Base-by-base conservation (phyloP, 495 filamentous ascomycete genomes). In the Daldinia caldariorum region DNA sequence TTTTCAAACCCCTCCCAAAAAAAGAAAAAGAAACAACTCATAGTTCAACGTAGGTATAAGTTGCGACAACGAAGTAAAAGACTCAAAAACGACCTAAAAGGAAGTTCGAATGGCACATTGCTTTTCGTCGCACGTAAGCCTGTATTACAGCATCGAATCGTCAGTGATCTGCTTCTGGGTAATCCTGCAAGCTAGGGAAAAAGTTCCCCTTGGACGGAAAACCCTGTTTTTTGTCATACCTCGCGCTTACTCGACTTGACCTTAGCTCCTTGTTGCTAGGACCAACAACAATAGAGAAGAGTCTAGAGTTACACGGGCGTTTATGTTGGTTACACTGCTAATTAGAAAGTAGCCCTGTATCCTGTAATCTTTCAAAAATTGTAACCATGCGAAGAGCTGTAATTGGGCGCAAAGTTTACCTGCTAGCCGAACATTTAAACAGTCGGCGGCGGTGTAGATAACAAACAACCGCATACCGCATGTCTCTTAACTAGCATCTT, bases 161-260 rank as follows among this genome's bases (percentile, higher is more conserved):
- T 57, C 31, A 35, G 39, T 35, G 54, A 65, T 58, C 54, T 50
- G 14, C 39, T 64, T 18, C 43, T 47, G 20, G 53, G 29, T 31
- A 57, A 64, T 38, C 53, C 31, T 45, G 34, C 35, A 20, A 37
- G 35, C 35, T 47, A 54, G 34, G 18, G 26, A 26, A 56, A 37
- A 37, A 41, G 39, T 1, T 26, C 50, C n/a, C 50, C 29, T 20
- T 20, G 7, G 6, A 7, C 39, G 18, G 18, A 22, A 47, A 10
- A 22, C 43, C 18, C 43, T 47, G 43, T 51, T 45, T 45, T 6
- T 38, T 59, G 63, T 71, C 55, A 51, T 13, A 67, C 69, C 63
- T 59, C 63, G 63, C 63, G 69, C 69, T 71, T 71, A 56, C 63
- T 67, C 47, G 69, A 60, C 53, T 63, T 61, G 50, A 20, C 45